Evolutionary conservation across 441 rosid genomes (phyloP).

Genomic region (Populus hybrid): DNA sequence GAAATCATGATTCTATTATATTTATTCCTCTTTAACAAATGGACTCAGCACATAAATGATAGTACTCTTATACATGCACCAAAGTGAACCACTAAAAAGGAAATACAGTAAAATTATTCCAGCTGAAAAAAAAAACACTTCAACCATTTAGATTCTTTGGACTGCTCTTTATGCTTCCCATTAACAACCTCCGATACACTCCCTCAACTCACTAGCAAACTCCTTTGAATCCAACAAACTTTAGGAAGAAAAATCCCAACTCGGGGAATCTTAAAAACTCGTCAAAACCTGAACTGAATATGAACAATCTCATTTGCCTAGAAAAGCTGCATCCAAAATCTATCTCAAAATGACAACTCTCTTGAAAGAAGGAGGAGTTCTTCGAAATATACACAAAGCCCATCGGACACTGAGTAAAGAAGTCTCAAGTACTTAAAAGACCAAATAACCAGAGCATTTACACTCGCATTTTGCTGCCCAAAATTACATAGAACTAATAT

Average conservation of each 20-base stretch:
- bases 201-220: background rate
- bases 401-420: no score
- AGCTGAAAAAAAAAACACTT: no score
- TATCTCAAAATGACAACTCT: background rate
- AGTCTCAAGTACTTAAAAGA: no score
- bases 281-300: background rate
- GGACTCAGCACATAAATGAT: background rate
- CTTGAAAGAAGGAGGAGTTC: background rate
- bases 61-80: background rate
- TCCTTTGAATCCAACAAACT: background rate
- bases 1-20: background rate
- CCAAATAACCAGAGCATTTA: no score
- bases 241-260: background rate
- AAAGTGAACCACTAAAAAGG: background rate
- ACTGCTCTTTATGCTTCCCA: background rate
- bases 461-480: background rate
- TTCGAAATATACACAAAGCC: background rate
- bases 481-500: background rate
- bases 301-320: background rate
- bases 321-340: background rate
- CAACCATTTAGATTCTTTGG: background rate
- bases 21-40: background rate
- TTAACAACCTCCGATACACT: background rate
- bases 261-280: background rate
- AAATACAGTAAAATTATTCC: background rate